Evolutionary conservation across 176 grass and related monocot species (phyloP).

Genomic region (Zoysia japonica): DNA sequence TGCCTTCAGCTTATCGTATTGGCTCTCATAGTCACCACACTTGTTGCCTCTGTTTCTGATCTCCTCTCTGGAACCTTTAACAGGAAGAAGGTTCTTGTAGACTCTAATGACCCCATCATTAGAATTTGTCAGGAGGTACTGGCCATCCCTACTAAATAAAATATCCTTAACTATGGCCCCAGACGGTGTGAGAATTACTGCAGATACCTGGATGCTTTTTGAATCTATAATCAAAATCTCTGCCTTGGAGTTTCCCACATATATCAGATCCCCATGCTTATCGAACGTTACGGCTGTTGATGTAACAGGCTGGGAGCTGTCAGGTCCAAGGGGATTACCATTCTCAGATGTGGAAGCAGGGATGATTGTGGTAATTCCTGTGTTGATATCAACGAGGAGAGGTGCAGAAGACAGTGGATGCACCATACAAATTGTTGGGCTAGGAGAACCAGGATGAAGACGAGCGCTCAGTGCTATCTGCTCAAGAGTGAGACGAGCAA

Average conservation of each 20-base stretch:
- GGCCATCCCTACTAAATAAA: slow-evolving; percentile 80
- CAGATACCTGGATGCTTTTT: slow-evolving; percentile 67
- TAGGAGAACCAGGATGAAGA: slow-evolving; percentile 68
- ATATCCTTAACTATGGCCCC: slow-evolving; percentile 90
- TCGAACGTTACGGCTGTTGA: slow-evolving; percentile 91
- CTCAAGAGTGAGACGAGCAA: slow-evolving; percentile 79
- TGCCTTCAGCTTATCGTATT: slow-evolving; percentile 67
- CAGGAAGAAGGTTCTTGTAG: slow-evolving; percentile 68
- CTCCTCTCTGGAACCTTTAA: slow-evolving; percentile 61
- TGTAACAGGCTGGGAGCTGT: slow-evolving; percentile 83
- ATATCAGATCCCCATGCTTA: slow-evolving; percentile 81
- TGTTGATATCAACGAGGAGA: slow-evolving; percentile 83
- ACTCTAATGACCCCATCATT: slow-evolving; percentile 96
- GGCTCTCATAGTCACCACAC: slow-evolving; percentile 35
- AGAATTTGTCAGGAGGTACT: slow-evolving; percentile 90
- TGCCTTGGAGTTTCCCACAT: slow-evolving; percentile 90
- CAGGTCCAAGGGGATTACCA: slow-evolving; percentile 53
- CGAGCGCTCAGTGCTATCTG: slow-evolving; percentile 78
- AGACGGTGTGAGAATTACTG: slow-evolving; percentile 65
- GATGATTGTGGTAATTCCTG: slow-evolving; percentile 68
- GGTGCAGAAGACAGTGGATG: slow-evolving; percentile 95
- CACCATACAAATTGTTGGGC: slow-evolving; percentile 70
- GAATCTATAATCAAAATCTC: slow-evolving; percentile 91
- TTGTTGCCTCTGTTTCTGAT: slow-evolving; percentile 52
- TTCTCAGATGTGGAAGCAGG: slow-evolving; percentile 73